Base-by-base conservation (phyloP, 345 rosid species). In the Clausena lansium region DNA sequence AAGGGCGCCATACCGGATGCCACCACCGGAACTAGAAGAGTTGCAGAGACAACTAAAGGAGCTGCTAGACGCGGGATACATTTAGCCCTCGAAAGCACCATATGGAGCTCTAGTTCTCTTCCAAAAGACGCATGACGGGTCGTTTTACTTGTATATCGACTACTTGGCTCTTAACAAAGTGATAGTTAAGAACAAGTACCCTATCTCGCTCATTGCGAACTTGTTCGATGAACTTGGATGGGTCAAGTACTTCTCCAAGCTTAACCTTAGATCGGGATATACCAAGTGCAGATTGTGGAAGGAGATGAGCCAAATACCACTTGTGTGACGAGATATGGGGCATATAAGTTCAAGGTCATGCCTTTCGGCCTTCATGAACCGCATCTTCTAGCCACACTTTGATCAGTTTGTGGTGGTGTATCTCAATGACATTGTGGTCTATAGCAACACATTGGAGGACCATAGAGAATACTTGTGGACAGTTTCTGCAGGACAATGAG, bases 401-500 rank as follows among this genome's bases (percentile, higher is more conserved):
- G 6, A 50, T 50, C 6, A 50, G 1, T 15, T 15, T 1, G 7
- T 15, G 55, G 55, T 50, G 2, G 52, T 47, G 7, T 50, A 50
- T 7, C 9, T 57, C 0, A 13, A 57, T 7, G 13, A 57, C 2
- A 22, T 57, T 2, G 27, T 57, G 0, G 7, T 57, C 3, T 57
- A 60, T 60, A 25, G 7, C 0, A 1, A 25, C 6, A 60, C 32
- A 0, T 13, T 27, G 6, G 2, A 11, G 2, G 61, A 57, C 4
- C 9, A 57, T 22, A 5, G 0, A 0, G 1, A 57, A 1, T 5
- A 57, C n/a, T 7, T 60, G 0, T 7, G 2, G 2, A 0, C 1
- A 11, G 25, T 0, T 60, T 27, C 2, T 57, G 0, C 25, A 9
- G 1, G 10, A 57, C 2, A 55, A 55, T 55, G 59, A 55, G n/a